These are phyloP conservation scores for Tricholoma furcatifolium DNA, from an alignment of 768 basidiomycete species.

Conservation along the genomic window DNA sequence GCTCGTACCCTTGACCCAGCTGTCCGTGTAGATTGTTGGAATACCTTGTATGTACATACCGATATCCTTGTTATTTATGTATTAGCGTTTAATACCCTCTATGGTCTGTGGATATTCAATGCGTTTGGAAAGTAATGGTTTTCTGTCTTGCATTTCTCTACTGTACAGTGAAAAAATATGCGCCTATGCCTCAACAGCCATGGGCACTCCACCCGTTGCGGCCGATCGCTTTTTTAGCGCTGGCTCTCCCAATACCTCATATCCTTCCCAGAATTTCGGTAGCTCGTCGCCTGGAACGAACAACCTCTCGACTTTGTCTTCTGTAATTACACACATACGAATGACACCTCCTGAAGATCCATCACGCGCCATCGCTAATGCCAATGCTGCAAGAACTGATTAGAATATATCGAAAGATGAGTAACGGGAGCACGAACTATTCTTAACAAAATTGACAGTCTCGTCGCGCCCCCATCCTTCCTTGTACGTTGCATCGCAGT, in stretches of 20 bases:
- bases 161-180: slow-evolving; percentile 11
- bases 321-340: slow-evolving; percentile 95
- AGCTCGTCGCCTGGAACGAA: slow-evolving; percentile 92
- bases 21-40: slow-evolving; percentile 8
- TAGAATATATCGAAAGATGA: neutral
- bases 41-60: slow-evolving; percentile 14
- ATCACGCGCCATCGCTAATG: slow-evolving; percentile 96
- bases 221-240: slow-evolving; percentile 27
- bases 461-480: slow-evolving; percentile 91
- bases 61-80: slow-evolving; percentile 7
- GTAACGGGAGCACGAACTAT: slow-evolving; percentile 62
- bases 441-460: slow-evolving; percentile 92
- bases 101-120: neutral
- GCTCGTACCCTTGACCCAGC: slow-evolving; percentile 24
- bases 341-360: slow-evolving; percentile 98
- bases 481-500: slow-evolving; percentile 96
- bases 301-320: slow-evolving; percentile 86
- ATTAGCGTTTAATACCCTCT: neutral
- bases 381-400: slow-evolving; percentile 56
- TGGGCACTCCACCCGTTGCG: slow-evolving; percentile 40
- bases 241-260: slow-evolving; percentile 57
- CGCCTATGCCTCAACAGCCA: slow-evolving; percentile 45
- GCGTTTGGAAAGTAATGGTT: too few relatives aligned
- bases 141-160: slow-evolving; percentile 3
- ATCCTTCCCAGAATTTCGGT: slow-evolving; percentile 88